Evolutionary conservation across 2,329 filamentous ascomycete species (phyloP), one percentile per base, ranked within the genome.

Genomic region (Chaetoscypha palmicola): DNA sequence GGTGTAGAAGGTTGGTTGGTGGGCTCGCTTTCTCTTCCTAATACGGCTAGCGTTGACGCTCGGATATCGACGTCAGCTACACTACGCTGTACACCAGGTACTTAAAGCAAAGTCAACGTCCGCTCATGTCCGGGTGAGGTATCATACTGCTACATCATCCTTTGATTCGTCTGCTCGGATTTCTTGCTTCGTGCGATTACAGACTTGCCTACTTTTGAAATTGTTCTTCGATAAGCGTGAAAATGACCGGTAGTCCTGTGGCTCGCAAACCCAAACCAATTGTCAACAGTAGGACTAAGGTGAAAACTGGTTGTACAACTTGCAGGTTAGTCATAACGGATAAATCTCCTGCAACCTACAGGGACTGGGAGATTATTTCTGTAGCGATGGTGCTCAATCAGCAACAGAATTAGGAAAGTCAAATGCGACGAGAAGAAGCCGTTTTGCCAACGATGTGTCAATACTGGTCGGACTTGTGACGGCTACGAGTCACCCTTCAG

Each of bases 331-430:
- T 62, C 24, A 46, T 48, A 50, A 44, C 28, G 32, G 42, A 17
- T 38, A 45, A 23, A 36, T 53, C 36, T 46, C 43, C 38, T 52
- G 33, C 39, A 51, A 28, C 24, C n/a, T n/a, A n/a, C n/a, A n/a
- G n/a, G n/a, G n/a, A n/a, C n/a, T n/a, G n/a, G 9, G 28, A 31
- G 28, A 38, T 43, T 36, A 45, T 24, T 38, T 41, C 40, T 50
- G 38, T 24, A 48, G 37, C 42, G 28, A 48, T 47, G 41, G 41
- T 48, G 51, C 51, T 52, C 44, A 54, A 41, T 38, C 14, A 59
- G 44, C 64, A 64, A 45, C 54, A 80, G 77, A 61, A 69, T 72
- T 53, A 68, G 77, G 52, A 55, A 50, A 32, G 32, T 57, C 45
- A 55, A 57, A 54, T 57, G 54, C 43, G 53, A 55, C 43, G 54